A percentile compares a stretch with the other conserved stretches of the same genome.
Conservation (phyloP, 441 rosid species). For the Pelargonium myrrhifolium region DNA sequence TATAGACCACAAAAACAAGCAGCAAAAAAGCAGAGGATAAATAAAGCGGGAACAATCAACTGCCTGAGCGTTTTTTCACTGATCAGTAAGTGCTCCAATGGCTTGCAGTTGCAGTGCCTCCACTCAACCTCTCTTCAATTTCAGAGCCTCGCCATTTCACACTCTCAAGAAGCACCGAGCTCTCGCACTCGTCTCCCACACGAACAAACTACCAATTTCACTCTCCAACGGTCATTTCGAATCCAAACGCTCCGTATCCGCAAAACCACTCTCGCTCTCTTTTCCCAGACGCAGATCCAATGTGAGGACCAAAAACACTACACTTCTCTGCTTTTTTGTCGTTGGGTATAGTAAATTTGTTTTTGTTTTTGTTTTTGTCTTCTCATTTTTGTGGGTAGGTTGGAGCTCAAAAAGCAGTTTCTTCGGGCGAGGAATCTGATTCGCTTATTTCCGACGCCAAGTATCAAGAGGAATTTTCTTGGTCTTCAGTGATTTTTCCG, state of each 20-base stretch:
- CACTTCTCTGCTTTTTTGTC: conserved; percentile 1
- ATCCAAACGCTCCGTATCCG: conserved; percentile 13
- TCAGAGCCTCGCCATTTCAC: conserved; percentile 25
- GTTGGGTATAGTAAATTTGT: conserved; percentile 10
- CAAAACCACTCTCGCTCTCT: conserved; percentile 22
- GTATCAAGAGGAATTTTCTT: conserved; percentile 58
- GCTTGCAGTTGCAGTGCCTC: conserved; percentile 27
- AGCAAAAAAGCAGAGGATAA: not conserved
- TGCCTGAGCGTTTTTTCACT: not conserved
- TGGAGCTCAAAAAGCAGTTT: conserved; percentile 36
- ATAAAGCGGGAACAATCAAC: conserved; percentile 10
- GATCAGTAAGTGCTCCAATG: not conserved
- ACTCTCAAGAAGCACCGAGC: conserved; percentile 19
- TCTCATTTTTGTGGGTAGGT: conserved; percentile 32
- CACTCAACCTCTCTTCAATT: conserved; percentile 26
- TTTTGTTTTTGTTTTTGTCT: not conserved
- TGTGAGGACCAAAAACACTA: conserved; percentile 21
- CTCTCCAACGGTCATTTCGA: conserved; percentile 10
- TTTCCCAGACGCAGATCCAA: conserved; percentile 25
- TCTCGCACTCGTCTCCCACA: conserved; percentile 16
- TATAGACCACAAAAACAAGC: too few relatives aligned
- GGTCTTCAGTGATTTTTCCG: conserved; percentile 88
- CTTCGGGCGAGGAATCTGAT: conserved; percentile 47
- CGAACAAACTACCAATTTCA: conserved; percentile 24
- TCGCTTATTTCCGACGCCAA: conserved; percentile 35